A percentile compares a stretch with the other conserved stretches of the same genome.
phyloP scores from a whole-genome alignment of 768 basidiomycete species.

The Polyporus arcularius region DNA sequence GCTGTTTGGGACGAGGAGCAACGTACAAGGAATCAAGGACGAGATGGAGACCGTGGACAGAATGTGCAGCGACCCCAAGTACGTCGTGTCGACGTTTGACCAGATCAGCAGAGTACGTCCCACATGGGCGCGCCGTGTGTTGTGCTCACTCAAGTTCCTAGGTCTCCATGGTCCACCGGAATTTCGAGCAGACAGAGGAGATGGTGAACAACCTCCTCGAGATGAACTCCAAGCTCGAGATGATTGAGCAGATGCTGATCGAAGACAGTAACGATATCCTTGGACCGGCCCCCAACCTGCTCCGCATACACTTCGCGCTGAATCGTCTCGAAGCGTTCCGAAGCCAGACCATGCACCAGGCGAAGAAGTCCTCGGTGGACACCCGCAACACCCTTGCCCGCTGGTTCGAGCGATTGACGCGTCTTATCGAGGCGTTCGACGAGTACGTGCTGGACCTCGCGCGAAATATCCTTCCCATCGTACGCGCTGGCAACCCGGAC shows the following conservation, averaged over 20 bases:
- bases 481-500: conserved; percentile 74
- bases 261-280: conserved; percentile 75
- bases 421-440: conserved; percentile 81
- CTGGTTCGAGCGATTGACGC: conserved; percentile 86
- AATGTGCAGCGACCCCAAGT: conserved; percentile 73
- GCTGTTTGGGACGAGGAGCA: conserved; percentile 71
- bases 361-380: conserved; percentile 74
- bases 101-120: conserved; percentile 87
- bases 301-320: conserved; percentile 88
- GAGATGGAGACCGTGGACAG: conserved; percentile 83
- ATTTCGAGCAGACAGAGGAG: conserved; percentile 93
- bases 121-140: neutral
- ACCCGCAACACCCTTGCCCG: conserved; percentile 69
- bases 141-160: conserved; percentile 31
- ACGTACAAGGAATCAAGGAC: conserved; percentile 82
- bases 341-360: conserved; percentile 93
- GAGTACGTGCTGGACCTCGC: conserved; percentile 79
- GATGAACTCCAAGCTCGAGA: conserved; percentile 83
- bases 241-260: conserved; percentile 76
- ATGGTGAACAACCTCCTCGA: conserved; percentile 94
- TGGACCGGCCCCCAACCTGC: conserved; percentile 86
- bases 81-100: conserved; percentile 84
- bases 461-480: conserved; percentile 74
- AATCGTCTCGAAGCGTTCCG: conserved; percentile 92
- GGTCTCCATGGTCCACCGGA: conserved; percentile 95